Conservation (phyloP, 176 grass and related monocot species). For the Musa itinerans region DNA sequence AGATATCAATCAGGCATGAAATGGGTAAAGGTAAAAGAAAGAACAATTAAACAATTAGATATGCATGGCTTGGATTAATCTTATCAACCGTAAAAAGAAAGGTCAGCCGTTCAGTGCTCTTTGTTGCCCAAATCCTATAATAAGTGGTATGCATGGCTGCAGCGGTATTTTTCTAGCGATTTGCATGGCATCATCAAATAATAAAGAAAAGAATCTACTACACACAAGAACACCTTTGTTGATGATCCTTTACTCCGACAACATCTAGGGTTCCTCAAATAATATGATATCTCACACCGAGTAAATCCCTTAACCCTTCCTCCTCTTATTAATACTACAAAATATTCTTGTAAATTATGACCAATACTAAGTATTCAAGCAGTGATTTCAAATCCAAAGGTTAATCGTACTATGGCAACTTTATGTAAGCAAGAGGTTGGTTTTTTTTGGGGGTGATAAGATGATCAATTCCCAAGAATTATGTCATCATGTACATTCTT, state of each 20-base stretch:
- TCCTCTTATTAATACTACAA: slow-evolving; percentile 7
- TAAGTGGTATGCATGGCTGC: too few species aligned
- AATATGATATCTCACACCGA: background rate
- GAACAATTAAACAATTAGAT: too few species aligned
- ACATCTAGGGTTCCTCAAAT: slow-evolving; percentile 2
- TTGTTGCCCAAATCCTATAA: too few species aligned
- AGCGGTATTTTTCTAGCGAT: background rate
- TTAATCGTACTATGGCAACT: background rate
- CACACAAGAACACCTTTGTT: background rate
- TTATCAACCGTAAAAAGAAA: too few species aligned
- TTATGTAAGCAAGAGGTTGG: too few species aligned
- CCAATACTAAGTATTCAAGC: background rate
- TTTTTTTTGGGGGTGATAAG: too few species aligned
- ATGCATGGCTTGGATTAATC: too few species aligned
- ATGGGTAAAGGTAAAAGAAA: too few species aligned
- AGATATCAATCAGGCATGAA: too few species aligned
- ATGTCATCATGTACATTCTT: too few species aligned
- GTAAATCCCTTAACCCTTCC: slow-evolving; percentile 5
- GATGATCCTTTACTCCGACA: background rate
- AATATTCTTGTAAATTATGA: background rate
- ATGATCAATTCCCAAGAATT: too few species aligned
- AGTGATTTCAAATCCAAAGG: background rate
- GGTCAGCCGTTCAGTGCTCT: too few species aligned
- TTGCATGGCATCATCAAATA: background rate
- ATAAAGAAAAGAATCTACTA: background rate